Base-by-base conservation (phyloP, 2,329 filamentous ascomycete genomes). In the Fusarium humuli region DNA sequence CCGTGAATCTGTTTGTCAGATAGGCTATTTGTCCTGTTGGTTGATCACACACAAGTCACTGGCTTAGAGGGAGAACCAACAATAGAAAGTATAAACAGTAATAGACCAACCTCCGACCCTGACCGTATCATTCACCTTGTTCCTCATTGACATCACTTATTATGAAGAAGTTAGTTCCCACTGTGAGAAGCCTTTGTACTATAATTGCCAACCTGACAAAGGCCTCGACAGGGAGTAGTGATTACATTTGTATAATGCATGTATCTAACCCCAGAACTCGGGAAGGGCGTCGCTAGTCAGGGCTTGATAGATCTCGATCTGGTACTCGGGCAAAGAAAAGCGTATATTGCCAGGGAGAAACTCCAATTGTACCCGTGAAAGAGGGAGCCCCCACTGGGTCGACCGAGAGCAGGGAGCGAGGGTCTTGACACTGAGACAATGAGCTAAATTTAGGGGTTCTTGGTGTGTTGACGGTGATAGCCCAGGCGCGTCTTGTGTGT, bases 391-490 rank as follows among this genome's bases (percentile, higher is more conserved):
- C 42, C 40, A 40, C 32, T 46, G 32, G 45, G 27, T 67, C 44
- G 56, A 52, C 40, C 55, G 52, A 69, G 50, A 52, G 29, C 53
- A 70, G 67, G 67, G 53, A 67, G 67, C 57, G 57, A 67, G 62
- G 46, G 34, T 46, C 30, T 54, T 25, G 48, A 66, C 25, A 23
- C 32, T 53, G 45, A 63, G 57, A 70, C 61, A 70, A 50, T 34
- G 48, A 70, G 62, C 61, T 63, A 61, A 67, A 56, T 9, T 55
- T 41, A 42, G 67, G 61, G 48, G 37, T 22, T 48, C 14, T 23
- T 42, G 20, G 44, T 63, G 54, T 67, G 30, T 50, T 57, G 45
- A 52, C 25, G 49, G 20, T 47, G 32, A 46, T 29, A 50, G 37
- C 5, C 11, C 16, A 44, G 48, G 44, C 53, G 67, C 63, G 42